Base-by-base conservation (phyloP, 164 flowering plant genomes). In the Chloranthus sessilifolius region DNA sequence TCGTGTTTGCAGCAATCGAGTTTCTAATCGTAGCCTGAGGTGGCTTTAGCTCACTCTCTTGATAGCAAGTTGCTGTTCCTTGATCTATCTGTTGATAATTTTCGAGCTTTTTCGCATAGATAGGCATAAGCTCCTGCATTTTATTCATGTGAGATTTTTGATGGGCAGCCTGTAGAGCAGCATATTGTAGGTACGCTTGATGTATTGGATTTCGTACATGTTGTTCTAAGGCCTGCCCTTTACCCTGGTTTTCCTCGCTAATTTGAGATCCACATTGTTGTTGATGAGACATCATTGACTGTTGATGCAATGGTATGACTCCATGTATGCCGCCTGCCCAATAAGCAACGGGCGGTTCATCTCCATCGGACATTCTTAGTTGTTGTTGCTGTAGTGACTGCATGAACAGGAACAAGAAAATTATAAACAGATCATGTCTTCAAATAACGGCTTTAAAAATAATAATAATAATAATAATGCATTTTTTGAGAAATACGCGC, bases 141-240 rank as follows among this genome's bases (percentile, higher is more conserved):
- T 80, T 85, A 64, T 61, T 62, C 37, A 73, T 82, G 35, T 67
- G 34, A 48, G 89, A 52, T 69, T 81, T 94, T 66, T 84, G 95
- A 49, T 88, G 92, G 1, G 74, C 63, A 51, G 80, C 78, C 69
- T 83, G 92, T 2, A 71, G 45, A 6, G 71, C 47, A 66, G 89
- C 86, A 72, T 77, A 80, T 23, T 83, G 95, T 27, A 73, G 34
- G 59, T 82, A 86, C 48, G 96, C 88, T 62, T 82, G 97, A 55
- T 80, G 82, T 1, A 73, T 63, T 11, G 88, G 79, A 64, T 75
- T 81, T 37, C 63, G 60, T 53, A 59, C 58, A 39, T 77, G 80
- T 37, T 77, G 88, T 60, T 91, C 96, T 52, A 58, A 40, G 27
- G 79, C 77, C 43, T 75, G 92, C 68, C 64, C 73, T 66, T 77